Evolutionary conservation across 2,329 filamentous ascomycete species (phyloP).

Genomic region (Ophiostoma angusticollis): DNA sequence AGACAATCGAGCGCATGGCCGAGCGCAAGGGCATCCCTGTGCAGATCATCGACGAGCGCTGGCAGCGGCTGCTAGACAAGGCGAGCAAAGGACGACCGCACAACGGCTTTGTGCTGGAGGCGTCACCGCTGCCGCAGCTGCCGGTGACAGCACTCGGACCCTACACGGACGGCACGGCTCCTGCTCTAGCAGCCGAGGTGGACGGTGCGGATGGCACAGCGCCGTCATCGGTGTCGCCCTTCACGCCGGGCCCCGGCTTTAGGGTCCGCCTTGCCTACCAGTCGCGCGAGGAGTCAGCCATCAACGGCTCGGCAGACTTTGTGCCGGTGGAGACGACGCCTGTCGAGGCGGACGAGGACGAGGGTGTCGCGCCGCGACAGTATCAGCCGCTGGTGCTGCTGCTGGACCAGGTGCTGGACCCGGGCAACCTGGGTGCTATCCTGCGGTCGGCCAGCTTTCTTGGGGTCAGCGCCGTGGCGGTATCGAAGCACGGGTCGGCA

Average conservation of each 20-base stretch:
- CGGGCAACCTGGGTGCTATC: slow-evolving; percentile 82
- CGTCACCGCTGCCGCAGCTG: slow-evolving; percentile 64
- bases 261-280: slow-evolving; percentile 51
- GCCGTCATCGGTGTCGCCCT: not conserved
- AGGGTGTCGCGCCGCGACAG: slow-evolving; percentile 9
- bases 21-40: slow-evolving; percentile 38
- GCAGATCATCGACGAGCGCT: slow-evolving; percentile 43
- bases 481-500: slow-evolving; percentile 62
- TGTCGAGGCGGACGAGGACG: no score
- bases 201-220: not conserved
- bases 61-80: slow-evolving; percentile 63
- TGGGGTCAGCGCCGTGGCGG: slow-evolving; percentile 71
- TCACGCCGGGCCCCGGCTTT: slow-evolving; percentile 31
- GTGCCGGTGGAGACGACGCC: not conserved
- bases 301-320: slow-evolving; percentile 58
- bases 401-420: slow-evolving; percentile 67
- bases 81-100: slow-evolving; percentile 75
- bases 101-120: slow-evolving; percentile 80
- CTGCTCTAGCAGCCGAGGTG: not conserved
- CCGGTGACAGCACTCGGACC: slow-evolving; percentile 48
- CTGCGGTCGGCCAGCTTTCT: slow-evolving; percentile 81
- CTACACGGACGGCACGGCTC: slow-evolving; percentile 28
- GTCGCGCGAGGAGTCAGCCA: slow-evolving; percentile 54
- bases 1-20: slow-evolving; percentile 37
- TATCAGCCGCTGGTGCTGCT: slow-evolving; percentile 60